A percentile compares a stretch with the other conserved stretches of the same genome.
Evolutionary conservation across 2,329 filamentous ascomycete genomes (phyloP).

Genomic region (Helotiales sp.): DNA sequence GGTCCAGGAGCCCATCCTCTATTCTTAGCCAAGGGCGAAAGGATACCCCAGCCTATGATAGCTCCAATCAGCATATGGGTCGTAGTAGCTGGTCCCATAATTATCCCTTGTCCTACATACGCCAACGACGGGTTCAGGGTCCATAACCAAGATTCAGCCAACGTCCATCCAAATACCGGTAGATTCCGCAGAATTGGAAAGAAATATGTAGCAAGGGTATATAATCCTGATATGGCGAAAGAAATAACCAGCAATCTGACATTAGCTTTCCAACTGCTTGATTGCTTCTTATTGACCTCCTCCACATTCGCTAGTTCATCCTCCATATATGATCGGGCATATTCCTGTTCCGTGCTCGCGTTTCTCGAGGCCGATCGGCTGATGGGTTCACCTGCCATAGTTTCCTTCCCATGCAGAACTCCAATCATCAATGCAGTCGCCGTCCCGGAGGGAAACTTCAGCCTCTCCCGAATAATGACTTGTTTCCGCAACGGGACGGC

Average conservation of each 20-base stretch:
- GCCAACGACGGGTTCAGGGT: slow-evolving; percentile 95
- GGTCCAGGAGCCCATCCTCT: slow-evolving; percentile 87
- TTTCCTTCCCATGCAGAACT: slow-evolving; percentile 72
- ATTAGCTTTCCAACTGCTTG: slow-evolving; percentile 36
- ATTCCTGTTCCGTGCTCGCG: background rate
- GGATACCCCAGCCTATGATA: slow-evolving; percentile 82
- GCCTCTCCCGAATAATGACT: slow-evolving; percentile 87
- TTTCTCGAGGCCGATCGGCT: background rate
- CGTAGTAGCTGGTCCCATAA: slow-evolving; percentile 96
- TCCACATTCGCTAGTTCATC: slow-evolving; percentile 24
- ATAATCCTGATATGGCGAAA: slow-evolving; percentile 59
- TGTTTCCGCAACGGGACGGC: slow-evolving; percentile 87
- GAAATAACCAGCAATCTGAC: slow-evolving; percentile 48
- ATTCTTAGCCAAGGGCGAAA: slow-evolving; percentile 85
- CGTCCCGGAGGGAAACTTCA: slow-evolving; percentile 94
- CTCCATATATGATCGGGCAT: slow-evolving; percentile 4
- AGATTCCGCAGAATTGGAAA: slow-evolving; percentile 80
- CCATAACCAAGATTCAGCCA: slow-evolving; percentile 87
- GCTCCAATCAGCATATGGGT: slow-evolving; percentile 94
- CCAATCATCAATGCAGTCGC: slow-evolving; percentile 92
- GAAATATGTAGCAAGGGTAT: slow-evolving; percentile 88
- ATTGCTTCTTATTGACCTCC: slow-evolving; percentile 24
- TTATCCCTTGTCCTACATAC: slow-evolving; percentile 95
- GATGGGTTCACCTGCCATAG: slow-evolving; percentile 18
- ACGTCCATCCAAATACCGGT: slow-evolving; percentile 76